Evolutionary conservation across 345 rosid genomes (phyloP).

Genomic region (Raphanus sativus): DNA sequence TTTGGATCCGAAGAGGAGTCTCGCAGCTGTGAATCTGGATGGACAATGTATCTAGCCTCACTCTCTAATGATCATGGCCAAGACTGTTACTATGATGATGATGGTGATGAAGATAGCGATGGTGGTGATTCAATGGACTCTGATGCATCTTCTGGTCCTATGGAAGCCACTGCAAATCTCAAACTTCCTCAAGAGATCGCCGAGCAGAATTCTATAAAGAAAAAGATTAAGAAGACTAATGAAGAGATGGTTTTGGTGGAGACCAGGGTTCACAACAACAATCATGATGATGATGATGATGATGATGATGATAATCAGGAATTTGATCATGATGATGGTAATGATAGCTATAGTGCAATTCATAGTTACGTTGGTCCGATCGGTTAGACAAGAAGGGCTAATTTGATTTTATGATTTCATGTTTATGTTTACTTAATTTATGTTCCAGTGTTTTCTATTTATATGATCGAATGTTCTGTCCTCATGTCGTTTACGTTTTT

Average conservation of each 20-base stretch:
- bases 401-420: conserved; percentile 39
- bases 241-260: conserved; percentile 32
- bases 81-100: conserved; percentile 23
- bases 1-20: conserved; percentile 44
- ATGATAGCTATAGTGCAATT: conserved; percentile 35
- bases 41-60: conserved; percentile 66
- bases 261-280: conserved; percentile 26
- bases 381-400: conserved; percentile 23
- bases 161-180: conserved; percentile 33
- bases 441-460: conserved; percentile 54
- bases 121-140: conserved; percentile 70
- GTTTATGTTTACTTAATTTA: conserved; percentile 43
- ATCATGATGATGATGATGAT: conserved; percentile 7
- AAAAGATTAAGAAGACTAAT: conserved; percentile 19
- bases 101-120: conserved; percentile 26
- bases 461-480: conserved; percentile 40
- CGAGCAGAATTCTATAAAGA: conserved; percentile 13
- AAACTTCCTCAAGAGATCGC: conserved; percentile 20
- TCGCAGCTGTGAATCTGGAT: conserved; percentile 60
- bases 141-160: conserved; percentile 76
- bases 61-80: conserved; percentile 33
- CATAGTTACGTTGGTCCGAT: conserved; percentile 35
- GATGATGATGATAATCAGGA: conserved; percentile 3
- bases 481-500: conserved; percentile 12
- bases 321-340: conserved; percentile 23